Evolutionary conservation across 345 rosid genomes (phyloP).

Genomic region (Hirschfeldia incana): DNA sequence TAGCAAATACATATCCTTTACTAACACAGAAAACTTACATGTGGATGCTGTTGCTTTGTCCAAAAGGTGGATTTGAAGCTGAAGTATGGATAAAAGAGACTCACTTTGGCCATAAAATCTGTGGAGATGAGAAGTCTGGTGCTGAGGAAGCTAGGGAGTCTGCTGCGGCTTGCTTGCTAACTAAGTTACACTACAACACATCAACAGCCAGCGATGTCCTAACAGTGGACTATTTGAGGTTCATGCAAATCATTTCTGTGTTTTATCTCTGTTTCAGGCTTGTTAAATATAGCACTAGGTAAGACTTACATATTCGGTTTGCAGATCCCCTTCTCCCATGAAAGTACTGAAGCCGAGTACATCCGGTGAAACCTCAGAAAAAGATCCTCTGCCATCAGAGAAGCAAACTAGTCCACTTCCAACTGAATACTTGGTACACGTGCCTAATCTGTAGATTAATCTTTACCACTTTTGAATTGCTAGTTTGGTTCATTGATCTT

Average conservation of each 20-base stretch:
- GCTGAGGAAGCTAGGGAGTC: conserved; percentile 65
- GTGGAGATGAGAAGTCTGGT: conserved; percentile 36
- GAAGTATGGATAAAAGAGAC: conserved; percentile 45
- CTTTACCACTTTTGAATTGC: too few species aligned
- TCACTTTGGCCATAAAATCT: conserved; percentile 32
- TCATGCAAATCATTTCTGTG: neutral
- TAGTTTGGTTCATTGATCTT: too few species aligned
- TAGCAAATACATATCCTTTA: neutral
- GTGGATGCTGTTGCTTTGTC: conserved; percentile 9
- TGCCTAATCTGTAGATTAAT: too few species aligned
- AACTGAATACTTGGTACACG: too few species aligned
- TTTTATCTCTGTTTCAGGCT: neutral
- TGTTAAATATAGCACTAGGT: neutral
- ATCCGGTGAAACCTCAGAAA: neutral
- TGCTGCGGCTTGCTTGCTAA: conserved; percentile 52
- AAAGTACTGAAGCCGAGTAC: neutral
- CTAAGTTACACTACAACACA: conserved; percentile 26
- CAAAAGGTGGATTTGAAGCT: conserved; percentile 62
- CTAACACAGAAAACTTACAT: neutral
- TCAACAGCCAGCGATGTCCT: neutral
- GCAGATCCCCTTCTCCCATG: neutral
- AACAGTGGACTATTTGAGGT: neutral
- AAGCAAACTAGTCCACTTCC: too few species aligned
- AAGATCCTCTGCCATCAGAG: too few species aligned
- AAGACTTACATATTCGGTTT: neutral